Percentiles rank a stretch among this genome's conserved stretches.
Conservation (phyloP, 2,329 filamentous ascomycete species). For the Sclerotinia borealis region DNA sequence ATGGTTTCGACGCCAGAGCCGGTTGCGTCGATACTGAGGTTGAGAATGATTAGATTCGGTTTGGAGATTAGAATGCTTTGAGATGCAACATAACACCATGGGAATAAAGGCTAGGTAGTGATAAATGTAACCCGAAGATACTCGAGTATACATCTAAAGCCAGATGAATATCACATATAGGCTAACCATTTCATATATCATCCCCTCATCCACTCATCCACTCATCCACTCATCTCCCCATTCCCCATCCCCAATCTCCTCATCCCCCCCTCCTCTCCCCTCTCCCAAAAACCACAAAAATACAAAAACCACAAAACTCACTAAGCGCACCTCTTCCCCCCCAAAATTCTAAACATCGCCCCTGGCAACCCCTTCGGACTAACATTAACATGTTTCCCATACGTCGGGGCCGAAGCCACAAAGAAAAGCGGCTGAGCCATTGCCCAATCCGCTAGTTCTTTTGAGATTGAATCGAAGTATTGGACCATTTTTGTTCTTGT, state of each 20-base stretch:
- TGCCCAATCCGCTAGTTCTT: conserved; percentile 56
- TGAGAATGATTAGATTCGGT: no score
- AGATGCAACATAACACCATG: background rate
- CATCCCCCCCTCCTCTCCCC: background rate
- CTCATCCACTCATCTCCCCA: background rate
- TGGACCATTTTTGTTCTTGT: background rate
- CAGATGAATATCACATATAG: no score
- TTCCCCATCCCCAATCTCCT: no score
- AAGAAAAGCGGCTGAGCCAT: conserved; percentile 67
- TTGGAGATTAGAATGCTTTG: no score
- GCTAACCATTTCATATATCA: background rate
- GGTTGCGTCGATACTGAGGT: background rate
- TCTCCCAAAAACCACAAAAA: background rate
- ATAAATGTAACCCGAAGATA: no score
- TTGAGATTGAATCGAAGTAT: conserved; percentile 44
- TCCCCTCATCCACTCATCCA: fast-evolving
- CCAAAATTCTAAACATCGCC: conserved; percentile 55
- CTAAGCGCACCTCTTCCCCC: conserved; percentile 36
- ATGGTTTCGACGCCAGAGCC: conserved; percentile 8
- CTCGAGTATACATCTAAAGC: no score
- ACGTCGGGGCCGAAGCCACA: conserved; percentile 63
- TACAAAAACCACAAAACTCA: background rate
- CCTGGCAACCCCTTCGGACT: conserved; percentile 69
- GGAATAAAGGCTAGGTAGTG: background rate
- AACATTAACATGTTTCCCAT: conserved; percentile 65